Conservation (phyloP, 495 filamentous ascomycete species). For the Penicillium verhagenii region DNA sequence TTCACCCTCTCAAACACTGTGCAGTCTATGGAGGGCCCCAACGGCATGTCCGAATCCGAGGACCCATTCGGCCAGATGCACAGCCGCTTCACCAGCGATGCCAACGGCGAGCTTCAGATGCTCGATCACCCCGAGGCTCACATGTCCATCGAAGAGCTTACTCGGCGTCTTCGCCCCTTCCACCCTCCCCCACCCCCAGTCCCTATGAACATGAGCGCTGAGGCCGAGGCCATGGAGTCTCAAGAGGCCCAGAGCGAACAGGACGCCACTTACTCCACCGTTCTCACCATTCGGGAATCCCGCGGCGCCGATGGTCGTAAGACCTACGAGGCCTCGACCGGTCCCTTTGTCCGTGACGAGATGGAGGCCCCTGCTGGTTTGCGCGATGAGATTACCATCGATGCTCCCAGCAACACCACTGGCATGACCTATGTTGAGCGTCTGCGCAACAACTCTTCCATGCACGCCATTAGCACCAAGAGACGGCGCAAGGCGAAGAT, state of each 20-base stretch:
- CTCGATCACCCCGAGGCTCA: conserved; percentile 33
- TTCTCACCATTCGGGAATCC: conserved; percentile 79
- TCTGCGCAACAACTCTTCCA: conserved; percentile 35
- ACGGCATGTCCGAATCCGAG: conserved; percentile 42
- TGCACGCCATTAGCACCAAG: conserved; percentile 77
- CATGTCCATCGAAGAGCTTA: conserved; percentile 52
- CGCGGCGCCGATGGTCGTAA: conserved; percentile 67
- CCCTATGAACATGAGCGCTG: conserved; percentile 41
- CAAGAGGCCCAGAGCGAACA: conserved; percentile 18
- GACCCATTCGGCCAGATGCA: conserved; percentile 50
- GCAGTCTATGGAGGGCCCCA: conserved; percentile 64
- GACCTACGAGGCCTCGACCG: conserved; percentile 51
- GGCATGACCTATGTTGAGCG: conserved; percentile 45
- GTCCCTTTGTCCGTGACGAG: conserved; percentile 39
- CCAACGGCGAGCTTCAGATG: conserved; percentile 53
- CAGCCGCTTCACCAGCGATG: conserved; percentile 43
- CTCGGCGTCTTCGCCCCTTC: conserved; percentile 69
- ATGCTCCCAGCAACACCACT: conserved; percentile 29
- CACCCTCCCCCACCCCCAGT: conserved; percentile 71
- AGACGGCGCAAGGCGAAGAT: conserved; percentile 90
- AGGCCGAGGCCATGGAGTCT: conserved; percentile 20
- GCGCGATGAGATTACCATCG: conserved; percentile 30
- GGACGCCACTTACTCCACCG: conserved; percentile 66
- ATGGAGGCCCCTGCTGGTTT: conserved; percentile 37
- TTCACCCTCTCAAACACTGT: conserved; percentile 74